phyloP scores from a whole-genome alignment of 331 rosid species.

The Stylosanthes scabra region DNA sequence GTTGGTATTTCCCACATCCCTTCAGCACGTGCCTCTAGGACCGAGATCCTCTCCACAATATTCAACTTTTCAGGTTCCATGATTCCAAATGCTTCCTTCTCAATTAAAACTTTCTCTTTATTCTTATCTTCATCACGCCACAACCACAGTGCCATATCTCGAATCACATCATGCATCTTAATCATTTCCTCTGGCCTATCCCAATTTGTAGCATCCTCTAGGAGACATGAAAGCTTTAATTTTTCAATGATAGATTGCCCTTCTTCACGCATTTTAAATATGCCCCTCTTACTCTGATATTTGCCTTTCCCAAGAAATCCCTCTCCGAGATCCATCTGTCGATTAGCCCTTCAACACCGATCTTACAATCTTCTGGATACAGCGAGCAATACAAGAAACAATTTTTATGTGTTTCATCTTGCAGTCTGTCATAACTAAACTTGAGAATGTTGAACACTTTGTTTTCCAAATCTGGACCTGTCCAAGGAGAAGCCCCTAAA shows the following conservation, averaged over 20 bases:
- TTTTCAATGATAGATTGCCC: slow-evolving; percentile 20
- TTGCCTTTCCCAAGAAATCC: neutral
- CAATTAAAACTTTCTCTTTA: neutral
- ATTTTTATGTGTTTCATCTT: neutral
- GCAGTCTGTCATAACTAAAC: slow-evolving; percentile 34
- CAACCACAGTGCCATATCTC: slow-evolving; percentile 40
- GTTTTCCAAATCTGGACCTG: neutral
- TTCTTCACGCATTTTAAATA: neutral
- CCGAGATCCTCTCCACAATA: slow-evolving; percentile 21
- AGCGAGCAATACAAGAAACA: slow-evolving; percentile 29
- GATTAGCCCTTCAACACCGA: neutral
- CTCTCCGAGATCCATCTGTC: slow-evolving; percentile 27
- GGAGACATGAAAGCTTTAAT: slow-evolving; percentile 19
- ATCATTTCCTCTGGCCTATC: fast-evolving
- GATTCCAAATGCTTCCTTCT: neutral
- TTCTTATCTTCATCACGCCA: neutral
- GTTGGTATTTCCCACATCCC: neutral
- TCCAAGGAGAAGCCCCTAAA: neutral
- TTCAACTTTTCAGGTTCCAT: slow-evolving; percentile 1
- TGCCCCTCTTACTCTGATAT: neutral
- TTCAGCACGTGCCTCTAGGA: neutral
- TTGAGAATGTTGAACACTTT: slow-evolving; percentile 14
- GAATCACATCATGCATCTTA: slow-evolving; percentile 41
- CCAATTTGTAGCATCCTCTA: neutral
- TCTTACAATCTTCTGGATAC: slow-evolving; percentile 10